phyloP scores from a whole-genome alignment of 192 early-diverging fungal genomes.

The Backusella parvicylindrica region DNA sequence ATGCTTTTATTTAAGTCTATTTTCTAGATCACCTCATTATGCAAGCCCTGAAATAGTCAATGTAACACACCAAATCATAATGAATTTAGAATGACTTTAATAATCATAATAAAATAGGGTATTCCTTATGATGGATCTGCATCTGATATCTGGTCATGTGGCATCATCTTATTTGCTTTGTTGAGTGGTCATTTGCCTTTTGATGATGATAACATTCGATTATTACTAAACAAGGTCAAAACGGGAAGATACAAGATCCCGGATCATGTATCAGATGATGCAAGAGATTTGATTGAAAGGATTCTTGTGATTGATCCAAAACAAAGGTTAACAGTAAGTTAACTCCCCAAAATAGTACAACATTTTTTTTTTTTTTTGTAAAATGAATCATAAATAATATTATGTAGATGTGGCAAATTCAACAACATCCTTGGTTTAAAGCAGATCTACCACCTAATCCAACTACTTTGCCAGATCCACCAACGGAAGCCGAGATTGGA shows the following conservation, averaged over 20 bases:
- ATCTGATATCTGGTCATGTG: constrained; percentile 74
- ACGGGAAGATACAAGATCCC: constrained; percentile 38
- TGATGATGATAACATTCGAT: constrained; percentile 70
- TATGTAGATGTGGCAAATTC: constrained; percentile 49
- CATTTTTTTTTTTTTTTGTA: too few relatives aligned
- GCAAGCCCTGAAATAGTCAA: constrained; percentile 75
- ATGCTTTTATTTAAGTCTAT: too few relatives aligned
- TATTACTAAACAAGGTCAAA: constrained; percentile 54
- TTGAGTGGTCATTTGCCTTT: constrained; percentile 70
- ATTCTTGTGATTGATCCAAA: constrained; percentile 38
- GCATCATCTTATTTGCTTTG: constrained; percentile 72
- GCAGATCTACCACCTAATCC: constrained; percentile 10
- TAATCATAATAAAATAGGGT: constrained; percentile 34
- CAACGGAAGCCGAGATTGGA: constrained; percentile 16
- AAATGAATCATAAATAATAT: too few relatives aligned
- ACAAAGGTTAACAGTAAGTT: constrained; percentile 49
- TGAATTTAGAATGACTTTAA: neutral
- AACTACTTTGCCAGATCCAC: constrained; percentile 21
- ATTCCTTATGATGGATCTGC: constrained; percentile 60
- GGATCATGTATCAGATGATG: constrained; percentile 25
- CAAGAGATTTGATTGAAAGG: constrained; percentile 34
- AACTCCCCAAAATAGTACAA: neutral
- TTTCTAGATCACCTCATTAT: constrained; percentile 69
- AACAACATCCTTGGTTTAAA: constrained; percentile 60
- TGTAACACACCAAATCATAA: constrained; percentile 9